These are phyloP conservation scores for Schizophyllum amplum DNA, from an alignment of 1,284 basidiomycete species.

Conservation along the genomic window DNA sequence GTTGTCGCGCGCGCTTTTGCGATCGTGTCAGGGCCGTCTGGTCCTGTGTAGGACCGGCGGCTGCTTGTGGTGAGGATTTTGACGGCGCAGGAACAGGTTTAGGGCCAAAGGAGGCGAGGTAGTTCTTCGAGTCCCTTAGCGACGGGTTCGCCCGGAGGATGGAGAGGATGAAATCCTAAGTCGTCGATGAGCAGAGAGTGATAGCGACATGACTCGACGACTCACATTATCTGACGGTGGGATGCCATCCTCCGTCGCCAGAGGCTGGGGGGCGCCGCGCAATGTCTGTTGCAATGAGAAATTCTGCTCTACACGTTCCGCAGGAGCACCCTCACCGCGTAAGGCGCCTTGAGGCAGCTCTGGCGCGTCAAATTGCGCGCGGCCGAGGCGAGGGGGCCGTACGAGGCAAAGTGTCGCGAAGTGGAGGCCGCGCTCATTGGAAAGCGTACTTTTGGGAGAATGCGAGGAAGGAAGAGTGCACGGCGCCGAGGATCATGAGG, in stretches of 20 bases:
- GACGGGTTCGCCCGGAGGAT: slow-evolving; percentile 93
- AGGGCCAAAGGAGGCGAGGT: slow-evolving; percentile 79
- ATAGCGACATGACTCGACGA: neutral
- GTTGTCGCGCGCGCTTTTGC: slow-evolving; percentile 19
- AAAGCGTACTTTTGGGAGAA: neutral
- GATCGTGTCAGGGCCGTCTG: slow-evolving; percentile 17
- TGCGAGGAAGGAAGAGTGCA: neutral
- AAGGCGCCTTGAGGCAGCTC: neutral
- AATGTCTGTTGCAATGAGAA: neutral
- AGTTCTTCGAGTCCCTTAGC: slow-evolving; percentile 81
- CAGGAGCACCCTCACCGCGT: neutral
- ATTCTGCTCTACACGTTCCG: neutral
- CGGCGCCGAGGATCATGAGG: neutral
- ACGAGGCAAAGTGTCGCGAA: too few relatives aligned
- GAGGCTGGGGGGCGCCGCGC: neutral
- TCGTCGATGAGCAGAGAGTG: neutral
- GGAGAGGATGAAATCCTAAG: slow-evolving; percentile 92
- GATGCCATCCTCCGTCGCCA: neutral
- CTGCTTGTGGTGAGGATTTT: slow-evolving; percentile 16
- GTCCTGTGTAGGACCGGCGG: slow-evolving; percentile 10
- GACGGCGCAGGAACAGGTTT: slow-evolving; percentile 30
- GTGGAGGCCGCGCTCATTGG: neutral
- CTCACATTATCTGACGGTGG: neutral
- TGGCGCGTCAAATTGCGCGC: neutral
- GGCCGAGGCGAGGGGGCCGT: neutral